A percentile compares a stretch with the other conserved stretches of the same genome.
Evolutionary conservation across 2,329 filamentous ascomycete genomes (phyloP).

Genomic region (Cercospora sesami): DNA sequence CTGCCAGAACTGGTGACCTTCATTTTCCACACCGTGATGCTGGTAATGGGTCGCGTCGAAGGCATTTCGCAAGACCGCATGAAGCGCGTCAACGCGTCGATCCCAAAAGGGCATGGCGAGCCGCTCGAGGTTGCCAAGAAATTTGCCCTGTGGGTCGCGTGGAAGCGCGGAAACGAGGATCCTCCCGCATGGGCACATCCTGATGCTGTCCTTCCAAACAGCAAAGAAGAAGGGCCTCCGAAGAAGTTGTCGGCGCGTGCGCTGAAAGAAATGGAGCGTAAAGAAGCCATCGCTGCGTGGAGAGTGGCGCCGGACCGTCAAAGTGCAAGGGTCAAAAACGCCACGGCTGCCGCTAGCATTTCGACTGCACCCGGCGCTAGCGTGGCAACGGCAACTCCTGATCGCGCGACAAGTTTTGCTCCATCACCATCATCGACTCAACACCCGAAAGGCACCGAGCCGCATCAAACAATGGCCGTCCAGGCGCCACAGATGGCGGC

Average conservation of each 20-base stretch:
- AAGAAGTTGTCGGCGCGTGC: conserved; percentile 59
- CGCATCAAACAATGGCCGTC: conserved; percentile 29
- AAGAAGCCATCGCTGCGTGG: conserved; percentile 49
- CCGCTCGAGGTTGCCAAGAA: conserved; percentile 60
- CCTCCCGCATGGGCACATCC: conserved; percentile 63
- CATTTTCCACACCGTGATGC: conserved; percentile 63
- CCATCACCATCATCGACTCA: conserved; percentile 27
- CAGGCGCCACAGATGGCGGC: conserved; percentile 23
- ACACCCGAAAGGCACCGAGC: conserved; percentile 28
- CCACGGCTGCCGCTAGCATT: conserved; percentile 19
- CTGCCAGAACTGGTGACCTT: conserved; percentile 60
- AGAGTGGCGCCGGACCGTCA: conserved; percentile 48
- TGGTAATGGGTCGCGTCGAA: conserved; percentile 61
- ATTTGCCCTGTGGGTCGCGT: conserved; percentile 66
- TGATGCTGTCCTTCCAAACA: conserved; percentile 55
- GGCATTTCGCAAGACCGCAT: conserved; percentile 59
- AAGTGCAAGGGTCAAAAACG: conserved; percentile 43
- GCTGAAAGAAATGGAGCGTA: conserved; percentile 57
- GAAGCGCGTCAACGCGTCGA: conserved; percentile 62
- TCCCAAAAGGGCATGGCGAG: conserved; percentile 63
- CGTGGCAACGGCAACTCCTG: conserved; percentile 26
- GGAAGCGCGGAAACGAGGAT: conserved; percentile 65
- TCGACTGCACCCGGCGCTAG: conserved; percentile 25
- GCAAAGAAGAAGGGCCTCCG: conserved; percentile 48
- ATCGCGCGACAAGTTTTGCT: conserved; percentile 28